These are phyloP conservation scores for Talaromyces atroroseus DNA, from an alignment of 2,329 filamentous ascomycete genomes.

Conservation along the genomic window DNA sequence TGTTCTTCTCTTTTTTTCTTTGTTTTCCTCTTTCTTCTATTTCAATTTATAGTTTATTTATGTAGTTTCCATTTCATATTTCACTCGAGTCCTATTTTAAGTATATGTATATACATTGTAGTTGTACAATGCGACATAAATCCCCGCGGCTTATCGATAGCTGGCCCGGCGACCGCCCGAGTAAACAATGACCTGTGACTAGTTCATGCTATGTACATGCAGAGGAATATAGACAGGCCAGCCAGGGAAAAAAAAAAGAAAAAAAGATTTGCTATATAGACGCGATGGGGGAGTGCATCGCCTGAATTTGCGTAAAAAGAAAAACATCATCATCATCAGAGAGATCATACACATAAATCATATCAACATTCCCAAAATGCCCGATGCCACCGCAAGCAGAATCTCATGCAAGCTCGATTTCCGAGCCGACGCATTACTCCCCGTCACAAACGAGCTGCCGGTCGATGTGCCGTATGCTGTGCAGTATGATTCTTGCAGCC, in stretches of 20 bases:
- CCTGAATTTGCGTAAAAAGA: too few species aligned
- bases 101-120: too few species aligned
- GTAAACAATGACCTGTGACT: slow-evolving; percentile 11
- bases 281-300: too few species aligned
- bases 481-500: slow-evolving; percentile 45
- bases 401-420: slow-evolving; percentile 40
- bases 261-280: too few species aligned
- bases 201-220: background rate
- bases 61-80: too few species aligned
- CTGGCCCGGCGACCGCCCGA: slow-evolving; percentile 13
- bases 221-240: too few species aligned
- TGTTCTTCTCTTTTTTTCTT: too few species aligned
- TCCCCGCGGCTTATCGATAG: slow-evolving; percentile 11
- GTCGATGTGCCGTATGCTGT: slow-evolving; percentile 28
- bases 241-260: too few species aligned
- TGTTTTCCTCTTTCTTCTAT: too few species aligned
- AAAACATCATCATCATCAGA: background rate
- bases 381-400: slow-evolving; percentile 38
- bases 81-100: too few species aligned
- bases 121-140: too few species aligned
- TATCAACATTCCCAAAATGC: slow-evolving; percentile 42
- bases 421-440: slow-evolving; percentile 22
- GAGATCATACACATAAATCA: slow-evolving; percentile 18
- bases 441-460: slow-evolving; percentile 19
- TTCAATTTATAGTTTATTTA: too few species aligned